Evolutionary conservation across 139 green algal genomes (phyloP), one percentile per base, ranked within the genome.

Genomic region (Zygnema circumcarinatum): DNA sequence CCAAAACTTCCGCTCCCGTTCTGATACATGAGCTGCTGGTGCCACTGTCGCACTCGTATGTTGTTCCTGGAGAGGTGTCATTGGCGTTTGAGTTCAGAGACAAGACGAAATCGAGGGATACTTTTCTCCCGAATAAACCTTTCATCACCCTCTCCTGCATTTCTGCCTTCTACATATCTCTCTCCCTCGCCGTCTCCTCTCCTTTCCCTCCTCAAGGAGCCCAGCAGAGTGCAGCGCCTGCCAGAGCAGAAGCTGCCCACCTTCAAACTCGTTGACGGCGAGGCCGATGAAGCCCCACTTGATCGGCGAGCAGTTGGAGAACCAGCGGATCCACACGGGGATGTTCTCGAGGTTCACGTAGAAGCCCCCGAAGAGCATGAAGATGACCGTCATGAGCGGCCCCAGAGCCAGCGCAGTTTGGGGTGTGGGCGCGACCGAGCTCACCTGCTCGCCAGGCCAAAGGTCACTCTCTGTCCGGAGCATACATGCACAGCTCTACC

Each of bases 351-450:
- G 25, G 52, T 93, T 93, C 21, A 93, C 52, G 35, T 94, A 94
- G 38, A 94, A 93, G 7, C 93, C 93, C 0, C 88, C 93, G 22
- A 94, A 92, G 2, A 94, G 72, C 33, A 93, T 94, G 74, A 93
- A 87, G 1, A 94, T 79, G 20, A 93, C 84, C 0, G 86, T 93
- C 1, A 93, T 40, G 32, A 92, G 76, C 11, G 93, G 93, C 0
- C 93, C 93, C n/a, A 95, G 33, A 20, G 92, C 93, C 0, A 93
- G 72, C 3, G 93, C 90, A 0, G 72, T 38, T 73, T 87, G 85
- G n/a, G 88, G 87, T 0, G 87, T 91, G 16, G 87, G 86, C 31
- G 86, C 87, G 0, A 92, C 39, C 3, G 86, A 88, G 7, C 83
- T 38, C 1, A 91, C 81, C 83, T 88, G 83, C 0, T n/a, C n/a